These are phyloP conservation scores for Lasiodiplodia sp. DNA, from an alignment of 2,329 filamentous ascomycete species.

Conservation along the genomic window DNA sequence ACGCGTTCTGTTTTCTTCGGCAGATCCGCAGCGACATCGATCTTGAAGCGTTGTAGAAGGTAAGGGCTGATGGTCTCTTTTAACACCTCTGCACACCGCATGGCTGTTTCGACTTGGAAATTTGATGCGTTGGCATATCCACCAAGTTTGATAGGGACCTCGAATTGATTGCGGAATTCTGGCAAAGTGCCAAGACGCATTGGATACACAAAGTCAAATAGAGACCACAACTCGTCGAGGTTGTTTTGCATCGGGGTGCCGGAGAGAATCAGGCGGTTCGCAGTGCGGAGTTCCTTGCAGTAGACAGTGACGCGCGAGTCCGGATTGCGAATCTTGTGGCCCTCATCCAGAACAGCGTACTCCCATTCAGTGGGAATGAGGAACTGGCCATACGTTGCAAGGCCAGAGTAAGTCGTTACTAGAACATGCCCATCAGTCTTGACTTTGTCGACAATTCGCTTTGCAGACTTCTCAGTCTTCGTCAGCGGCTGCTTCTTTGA, in stretches of 20 bases:
- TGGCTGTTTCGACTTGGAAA: conserved; percentile 90
- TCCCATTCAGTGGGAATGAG: conserved; percentile 87
- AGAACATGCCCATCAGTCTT: conserved; percentile 87
- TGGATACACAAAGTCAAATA: conserved; percentile 97
- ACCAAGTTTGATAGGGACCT: conserved; percentile 90
- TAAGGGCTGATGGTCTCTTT: conserved; percentile 96
- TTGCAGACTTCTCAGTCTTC: conserved; percentile 73
- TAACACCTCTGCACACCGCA: conserved; percentile 90
- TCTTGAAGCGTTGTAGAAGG: conserved; percentile 88
- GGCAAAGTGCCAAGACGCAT: conserved; percentile 94
- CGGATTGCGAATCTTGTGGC: conserved; percentile 97
- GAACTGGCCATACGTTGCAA: conserved; percentile 89
- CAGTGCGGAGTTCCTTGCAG: conserved; percentile 90
- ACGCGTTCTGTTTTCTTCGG: conserved; percentile 97
- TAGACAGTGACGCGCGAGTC: conserved; percentile 94
- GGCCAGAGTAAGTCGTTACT: conserved; percentile 92
- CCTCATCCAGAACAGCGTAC: conserved; percentile 93
- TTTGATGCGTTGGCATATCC: conserved; percentile 97
- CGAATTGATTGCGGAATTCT: conserved; percentile 89
- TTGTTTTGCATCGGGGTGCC: conserved; percentile 99
- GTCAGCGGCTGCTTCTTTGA: conserved; percentile 42
- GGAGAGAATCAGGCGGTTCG: conserved; percentile 90
- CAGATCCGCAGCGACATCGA: conserved; percentile 90
- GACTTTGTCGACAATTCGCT: conserved; percentile 82
- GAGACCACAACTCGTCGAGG: conserved; percentile 89